phyloP scores from a whole-genome alignment of 208 protist species.

The Lotmaria passim region DNA sequence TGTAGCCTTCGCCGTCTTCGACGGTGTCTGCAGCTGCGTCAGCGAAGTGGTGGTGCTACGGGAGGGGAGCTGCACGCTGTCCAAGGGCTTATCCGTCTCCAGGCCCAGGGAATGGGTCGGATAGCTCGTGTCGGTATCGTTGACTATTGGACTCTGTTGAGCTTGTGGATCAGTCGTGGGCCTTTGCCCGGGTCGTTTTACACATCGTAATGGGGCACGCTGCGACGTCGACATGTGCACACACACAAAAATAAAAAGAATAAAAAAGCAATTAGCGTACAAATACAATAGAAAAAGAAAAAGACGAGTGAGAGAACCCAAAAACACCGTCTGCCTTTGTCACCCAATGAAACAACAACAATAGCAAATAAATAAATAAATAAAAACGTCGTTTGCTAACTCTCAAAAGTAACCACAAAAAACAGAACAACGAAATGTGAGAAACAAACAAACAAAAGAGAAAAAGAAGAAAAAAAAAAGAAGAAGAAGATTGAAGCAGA shows the following conservation, averaged over 20 bases:
- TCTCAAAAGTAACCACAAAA: too few species aligned
- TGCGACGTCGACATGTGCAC: conserved; percentile 12
- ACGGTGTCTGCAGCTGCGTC: conserved; percentile 6
- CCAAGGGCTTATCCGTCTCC: conserved; percentile 1
- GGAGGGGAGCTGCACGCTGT: conserved; percentile 18
- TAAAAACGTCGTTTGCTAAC: too few species aligned
- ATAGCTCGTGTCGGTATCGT: background rate
- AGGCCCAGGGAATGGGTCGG: background rate
- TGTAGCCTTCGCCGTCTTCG: background rate
- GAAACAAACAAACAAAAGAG: too few species aligned
- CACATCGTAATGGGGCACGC: background rate
- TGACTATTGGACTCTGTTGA: background rate
- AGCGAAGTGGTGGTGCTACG: conserved; percentile 14
- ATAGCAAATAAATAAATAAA: too few species aligned
- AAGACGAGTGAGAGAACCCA: too few species aligned
- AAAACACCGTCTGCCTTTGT: too few species aligned
- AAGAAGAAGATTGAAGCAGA: too few species aligned
- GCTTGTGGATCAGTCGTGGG: background rate
- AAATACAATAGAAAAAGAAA: too few species aligned
- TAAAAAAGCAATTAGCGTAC: too few species aligned
- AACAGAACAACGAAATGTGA: too few species aligned
- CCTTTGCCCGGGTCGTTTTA: background rate
- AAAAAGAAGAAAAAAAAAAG: too few species aligned
- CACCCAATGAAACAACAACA: too few species aligned
- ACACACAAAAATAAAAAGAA: background rate